phyloP scores from a whole-genome alignment of 2,329 filamentous ascomycete genomes.

The Aspergillus latus region DNA sequence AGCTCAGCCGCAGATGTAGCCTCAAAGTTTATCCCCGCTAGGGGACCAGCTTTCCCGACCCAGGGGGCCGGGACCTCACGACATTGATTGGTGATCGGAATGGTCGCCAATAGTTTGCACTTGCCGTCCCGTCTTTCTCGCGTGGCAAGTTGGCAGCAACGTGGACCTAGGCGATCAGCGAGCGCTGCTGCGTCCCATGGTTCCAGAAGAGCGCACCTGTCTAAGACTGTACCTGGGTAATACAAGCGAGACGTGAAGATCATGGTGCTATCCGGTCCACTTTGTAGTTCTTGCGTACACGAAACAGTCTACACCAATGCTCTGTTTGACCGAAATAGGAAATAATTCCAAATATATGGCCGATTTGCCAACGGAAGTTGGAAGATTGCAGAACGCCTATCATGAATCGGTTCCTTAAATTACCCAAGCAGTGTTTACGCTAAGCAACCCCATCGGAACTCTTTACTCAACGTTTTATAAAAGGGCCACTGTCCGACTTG shows the following conservation, averaged over 20 bases:
- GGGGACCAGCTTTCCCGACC: neutral
- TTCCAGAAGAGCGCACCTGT: too few relatives aligned
- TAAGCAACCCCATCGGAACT: neutral
- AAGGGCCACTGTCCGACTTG: neutral
- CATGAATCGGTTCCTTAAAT: neutral
- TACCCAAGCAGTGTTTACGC: neutral
- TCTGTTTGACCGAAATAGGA: conserved; percentile 6
- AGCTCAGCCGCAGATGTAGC: neutral
- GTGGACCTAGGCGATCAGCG: neutral
- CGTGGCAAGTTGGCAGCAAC: conserved; percentile 6
- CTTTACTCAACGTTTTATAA: neutral
- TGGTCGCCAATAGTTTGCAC: conserved; percentile 3
- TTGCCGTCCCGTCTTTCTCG: conserved; percentile 1
- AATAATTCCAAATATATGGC: conserved; percentile 7
- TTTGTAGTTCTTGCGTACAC: neutral
- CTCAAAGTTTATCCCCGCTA: conserved; percentile 4
- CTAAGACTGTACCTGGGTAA: neutral
- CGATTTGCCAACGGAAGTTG: neutral
- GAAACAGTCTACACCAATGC: neutral
- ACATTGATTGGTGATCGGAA: conserved; percentile 1
- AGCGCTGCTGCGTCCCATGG: neutral
- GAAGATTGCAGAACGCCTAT: neutral
- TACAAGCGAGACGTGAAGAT: conserved; percentile 8
- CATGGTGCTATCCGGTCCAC: conserved; percentile 1
- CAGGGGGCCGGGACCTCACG: conserved; percentile 1